Percentiles rank a stretch among this genome's conserved stretches.
Conservation (phyloP, 2,329 filamentous ascomycete species). For the Cylindrodendrum hubeiense region DNA sequence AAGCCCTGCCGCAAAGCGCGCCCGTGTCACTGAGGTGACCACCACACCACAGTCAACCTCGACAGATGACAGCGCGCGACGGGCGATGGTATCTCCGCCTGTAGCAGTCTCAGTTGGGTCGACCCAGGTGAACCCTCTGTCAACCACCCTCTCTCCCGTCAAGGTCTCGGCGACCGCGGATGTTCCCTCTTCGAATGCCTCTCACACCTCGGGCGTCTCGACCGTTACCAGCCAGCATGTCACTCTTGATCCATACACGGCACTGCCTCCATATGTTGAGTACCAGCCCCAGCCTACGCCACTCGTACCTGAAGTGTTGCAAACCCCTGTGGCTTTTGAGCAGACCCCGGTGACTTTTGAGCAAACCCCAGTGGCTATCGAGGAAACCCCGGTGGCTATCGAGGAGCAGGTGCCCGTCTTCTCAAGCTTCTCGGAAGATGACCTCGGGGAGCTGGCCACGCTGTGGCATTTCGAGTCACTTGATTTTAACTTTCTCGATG, state of each 20-base stretch:
- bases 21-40: conserved; percentile 14
- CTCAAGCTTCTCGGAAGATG: conserved; percentile 47
- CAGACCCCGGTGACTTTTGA: conserved; percentile 4
- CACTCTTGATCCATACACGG: conserved; percentile 14
- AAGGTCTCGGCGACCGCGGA: conserved; percentile 20
- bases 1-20: conserved; percentile 25
- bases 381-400: neutral
- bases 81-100: conserved; percentile 19
- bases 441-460: conserved; percentile 49
- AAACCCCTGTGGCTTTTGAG: neutral
- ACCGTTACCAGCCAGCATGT: conserved; percentile 1
- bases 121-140: neutral
- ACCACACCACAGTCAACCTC: conserved; percentile 18
- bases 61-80: neutral
- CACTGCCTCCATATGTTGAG: conserved; percentile 19
- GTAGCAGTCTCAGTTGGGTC: conserved; percentile 3
- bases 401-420: conserved; percentile 35
- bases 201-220: conserved; percentile 9
- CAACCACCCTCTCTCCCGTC: neutral
- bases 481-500: conserved; percentile 47
- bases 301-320: neutral
- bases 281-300: conserved; percentile 30
- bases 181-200: neutral
- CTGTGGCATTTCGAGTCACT: conserved; percentile 52
- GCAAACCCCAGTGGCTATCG: neutral